Percentiles rank a stretch among this genome's conserved stretches.
Conservation (phyloP, 2,329 filamentous ascomycete genomes). For the Apiospora koreana region DNA sequence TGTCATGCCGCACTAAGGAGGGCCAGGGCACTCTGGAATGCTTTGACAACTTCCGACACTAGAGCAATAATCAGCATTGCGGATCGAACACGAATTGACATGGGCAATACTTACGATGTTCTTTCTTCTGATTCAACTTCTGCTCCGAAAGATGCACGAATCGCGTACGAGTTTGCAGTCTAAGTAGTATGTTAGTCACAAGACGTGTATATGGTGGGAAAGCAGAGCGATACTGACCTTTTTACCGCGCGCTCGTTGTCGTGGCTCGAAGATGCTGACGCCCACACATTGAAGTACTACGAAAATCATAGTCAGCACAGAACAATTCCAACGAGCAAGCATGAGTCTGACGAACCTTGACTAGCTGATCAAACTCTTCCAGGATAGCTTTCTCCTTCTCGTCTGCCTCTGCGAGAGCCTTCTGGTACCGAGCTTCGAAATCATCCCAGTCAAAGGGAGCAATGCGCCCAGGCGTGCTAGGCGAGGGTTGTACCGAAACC, state of each 20-base stretch:
- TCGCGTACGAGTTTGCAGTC: conserved; percentile 75
- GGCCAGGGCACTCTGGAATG: conserved; percentile 63
- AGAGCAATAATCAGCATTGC: conserved; percentile 21
- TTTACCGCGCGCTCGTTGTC: conserved; percentile 79
- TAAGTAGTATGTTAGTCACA: conserved; percentile 33
- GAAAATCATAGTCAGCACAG: conserved; percentile 18
- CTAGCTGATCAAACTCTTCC: conserved; percentile 66
- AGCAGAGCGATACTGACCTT: conserved; percentile 53
- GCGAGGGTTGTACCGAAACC: conserved; percentile 36
- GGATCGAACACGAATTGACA: conserved; percentile 19
- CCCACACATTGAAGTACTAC: conserved; percentile 82
- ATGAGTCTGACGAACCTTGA: conserved; percentile 51
- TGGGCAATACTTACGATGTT: conserved; percentile 67
- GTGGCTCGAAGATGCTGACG: conserved; percentile 67
- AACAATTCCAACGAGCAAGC: not conserved
- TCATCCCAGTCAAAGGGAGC: conserved; percentile 73
- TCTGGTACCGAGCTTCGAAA: conserved; percentile 70
- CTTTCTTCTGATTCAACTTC: conserved; percentile 70
- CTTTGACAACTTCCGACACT: conserved; percentile 60
- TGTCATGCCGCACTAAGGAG: conserved; percentile 38
- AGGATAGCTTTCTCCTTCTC: conserved; percentile 65
- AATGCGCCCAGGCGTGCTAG: conserved; percentile 55
- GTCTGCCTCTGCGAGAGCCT: conserved; percentile 63
- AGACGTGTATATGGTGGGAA: too few species aligned
- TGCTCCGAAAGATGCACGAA: conserved; percentile 76